Evolutionary conservation across 257 asterid genomes (phyloP).

Genomic region (Plantago major): DNA sequence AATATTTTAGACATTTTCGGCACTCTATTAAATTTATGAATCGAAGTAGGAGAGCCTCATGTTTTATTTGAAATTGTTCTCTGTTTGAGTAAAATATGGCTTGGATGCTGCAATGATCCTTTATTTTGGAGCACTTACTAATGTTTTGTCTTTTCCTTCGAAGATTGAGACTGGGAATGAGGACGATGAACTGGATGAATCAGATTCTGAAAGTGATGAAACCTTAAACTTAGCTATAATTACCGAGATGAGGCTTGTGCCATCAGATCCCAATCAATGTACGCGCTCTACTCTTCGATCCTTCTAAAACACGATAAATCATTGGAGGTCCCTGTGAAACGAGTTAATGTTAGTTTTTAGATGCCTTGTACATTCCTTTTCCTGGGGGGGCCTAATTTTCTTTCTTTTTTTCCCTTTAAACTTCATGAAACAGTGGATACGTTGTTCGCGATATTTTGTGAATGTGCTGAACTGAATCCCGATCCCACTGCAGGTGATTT

Average conservation of each 20-base stretch:
- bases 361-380: background rate
- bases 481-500: conserved; percentile 62
- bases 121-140: conserved; percentile 4
- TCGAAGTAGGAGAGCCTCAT: too few species aligned
- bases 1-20: background rate
- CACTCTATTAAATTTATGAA: background rate
- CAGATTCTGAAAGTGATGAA: conserved; percentile 58
- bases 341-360: too few species aligned
- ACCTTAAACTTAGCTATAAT: conserved; percentile 54
- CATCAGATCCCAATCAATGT: conserved; percentile 78
- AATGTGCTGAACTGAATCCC: conserved; percentile 97
- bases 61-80: too few species aligned
- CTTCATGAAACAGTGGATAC: conserved; percentile 58
- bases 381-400: conserved; percentile 6
- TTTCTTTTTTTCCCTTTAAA: background rate
- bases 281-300: conserved; percentile 1
- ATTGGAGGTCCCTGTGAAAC: too few species aligned
- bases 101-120: too few species aligned
- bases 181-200: conserved; percentile 60
- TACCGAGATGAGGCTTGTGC: conserved; percentile 89
- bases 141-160: conserved; percentile 16
- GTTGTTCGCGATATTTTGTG: conserved; percentile 71
- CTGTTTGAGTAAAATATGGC: background rate
- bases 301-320: background rate
- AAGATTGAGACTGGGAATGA: conserved; percentile 80